phyloP scores from a whole-genome alignment of 306 rosid genomes.

The Pueraria montana region DNA sequence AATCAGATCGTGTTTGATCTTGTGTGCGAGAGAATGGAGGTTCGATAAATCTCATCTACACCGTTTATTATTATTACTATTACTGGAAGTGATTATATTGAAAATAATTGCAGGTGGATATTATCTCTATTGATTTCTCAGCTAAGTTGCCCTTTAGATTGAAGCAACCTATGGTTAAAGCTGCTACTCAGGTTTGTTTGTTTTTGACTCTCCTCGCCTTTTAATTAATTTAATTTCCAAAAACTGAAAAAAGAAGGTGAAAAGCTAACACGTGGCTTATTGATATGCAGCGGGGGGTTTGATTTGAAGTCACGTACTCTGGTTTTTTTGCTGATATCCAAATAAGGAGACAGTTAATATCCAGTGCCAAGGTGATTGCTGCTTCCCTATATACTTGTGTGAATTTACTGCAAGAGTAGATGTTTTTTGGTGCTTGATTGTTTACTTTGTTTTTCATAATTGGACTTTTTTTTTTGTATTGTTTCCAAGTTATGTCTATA shows the following conservation, averaged over 20 bases:
- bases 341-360: conserved; percentile 73
- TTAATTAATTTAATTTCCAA: neutral
- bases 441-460: neutral
- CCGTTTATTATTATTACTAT: no score
- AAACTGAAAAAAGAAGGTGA: neutral
- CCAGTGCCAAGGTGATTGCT: conserved; percentile 74
- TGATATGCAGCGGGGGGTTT: conserved; percentile 75
- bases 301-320: conserved; percentile 78
- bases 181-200: conserved; percentile 80
- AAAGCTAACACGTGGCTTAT: conserved; percentile 32
- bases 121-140: conserved; percentile 80
- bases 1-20: conserved; percentile 72
- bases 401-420: conserved; percentile 1
- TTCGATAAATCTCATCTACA: conserved; percentile 27
- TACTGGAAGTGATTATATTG: neutral
- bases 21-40: conserved; percentile 87
- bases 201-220: no score
- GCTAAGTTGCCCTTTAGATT: conserved; percentile 73
- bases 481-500: neutral
- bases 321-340: conserved; percentile 64
- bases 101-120: conserved; percentile 70
- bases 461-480: neutral
- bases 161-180: conserved; percentile 76
- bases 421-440: neutral
- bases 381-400: conserved; percentile 28